Evolutionary conservation across 768 basidiomycete genomes (phyloP).

Genomic region (Lactifluus pinguis): DNA sequence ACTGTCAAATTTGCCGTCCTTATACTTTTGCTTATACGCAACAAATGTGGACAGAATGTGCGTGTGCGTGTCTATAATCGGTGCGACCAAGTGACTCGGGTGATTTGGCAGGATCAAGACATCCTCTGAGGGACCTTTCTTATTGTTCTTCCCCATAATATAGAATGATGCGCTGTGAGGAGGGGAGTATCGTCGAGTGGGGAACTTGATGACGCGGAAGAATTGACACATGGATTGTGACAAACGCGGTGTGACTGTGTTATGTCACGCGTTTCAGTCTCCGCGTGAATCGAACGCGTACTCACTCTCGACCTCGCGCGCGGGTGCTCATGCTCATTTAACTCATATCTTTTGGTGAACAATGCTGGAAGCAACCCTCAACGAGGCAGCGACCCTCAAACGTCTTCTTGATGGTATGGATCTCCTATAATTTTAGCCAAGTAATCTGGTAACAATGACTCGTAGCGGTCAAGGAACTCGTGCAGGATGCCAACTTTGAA

Average conservation of each 20-base stretch:
- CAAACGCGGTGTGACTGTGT: conserved; percentile 12
- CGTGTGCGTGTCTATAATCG: conserved; percentile 78
- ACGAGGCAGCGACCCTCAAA: conserved; percentile 82
- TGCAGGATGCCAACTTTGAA: conserved; percentile 95
- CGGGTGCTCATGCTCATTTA: not conserved
- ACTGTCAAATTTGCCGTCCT: conserved; percentile 40
- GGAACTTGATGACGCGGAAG: too few relatives aligned
- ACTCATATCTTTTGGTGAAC: too few relatives aligned
- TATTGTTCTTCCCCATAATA: conserved; percentile 18
- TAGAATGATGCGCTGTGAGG: too few relatives aligned
- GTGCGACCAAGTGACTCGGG: conserved; percentile 14
- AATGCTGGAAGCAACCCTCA: conserved; percentile 89
- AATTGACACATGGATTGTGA: not conserved
- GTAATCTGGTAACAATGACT: not conserved
- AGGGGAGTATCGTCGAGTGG: not conserved
- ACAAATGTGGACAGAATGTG: conserved; percentile 72
- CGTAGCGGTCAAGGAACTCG: conserved; percentile 92
- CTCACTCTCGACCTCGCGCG: not conserved
- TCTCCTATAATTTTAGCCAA: not conserved
- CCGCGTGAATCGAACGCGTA: conserved; percentile 8
- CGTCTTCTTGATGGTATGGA: conserved; percentile 83
- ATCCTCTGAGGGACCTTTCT: conserved; percentile 13
- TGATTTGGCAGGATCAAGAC: conserved; percentile 12
- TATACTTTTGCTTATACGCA: conserved; percentile 54
- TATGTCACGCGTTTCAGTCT: conserved; percentile 19